Conservation (phyloP, 495 filamentous ascomycete genomes). For the Cladorrhinum samala region DNA sequence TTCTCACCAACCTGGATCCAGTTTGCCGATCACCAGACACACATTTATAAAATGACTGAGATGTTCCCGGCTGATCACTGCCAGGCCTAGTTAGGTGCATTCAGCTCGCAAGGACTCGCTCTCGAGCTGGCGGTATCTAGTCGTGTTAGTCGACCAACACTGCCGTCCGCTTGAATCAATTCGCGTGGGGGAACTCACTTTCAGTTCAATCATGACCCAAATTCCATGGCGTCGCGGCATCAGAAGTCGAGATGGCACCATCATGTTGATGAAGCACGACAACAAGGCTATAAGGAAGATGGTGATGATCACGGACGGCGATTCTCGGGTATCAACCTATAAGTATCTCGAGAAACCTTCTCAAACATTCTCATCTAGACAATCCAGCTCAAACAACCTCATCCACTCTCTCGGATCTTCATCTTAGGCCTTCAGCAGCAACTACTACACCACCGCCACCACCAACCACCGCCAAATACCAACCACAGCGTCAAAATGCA, state of each 20-base stretch:
- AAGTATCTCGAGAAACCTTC: conserved; percentile 10
- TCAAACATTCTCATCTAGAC: conserved; percentile 8
- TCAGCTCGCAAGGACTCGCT: background rate
- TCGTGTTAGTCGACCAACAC: no score
- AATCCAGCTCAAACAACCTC: conserved; percentile 7
- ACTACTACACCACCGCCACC: background rate
- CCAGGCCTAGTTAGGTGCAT: background rate
- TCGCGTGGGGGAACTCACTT: conserved; percentile 10
- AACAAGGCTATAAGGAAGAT: background rate
- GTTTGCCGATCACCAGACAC: background rate
- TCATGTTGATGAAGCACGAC: conserved; percentile 15
- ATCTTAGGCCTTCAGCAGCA: background rate
- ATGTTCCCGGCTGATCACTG: background rate
- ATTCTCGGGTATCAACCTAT: conserved; percentile 2
- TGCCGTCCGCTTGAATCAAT: background rate
- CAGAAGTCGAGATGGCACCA: conserved; percentile 15
- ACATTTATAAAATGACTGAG: background rate
- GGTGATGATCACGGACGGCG: background rate
- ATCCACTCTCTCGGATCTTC: no score
- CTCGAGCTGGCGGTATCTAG: no score
- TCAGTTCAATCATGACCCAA: background rate
- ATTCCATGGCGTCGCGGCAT: background rate
- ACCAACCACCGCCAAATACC: background rate
- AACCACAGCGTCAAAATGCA: conserved; percentile 11
- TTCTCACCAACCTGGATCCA: background rate